These are phyloP conservation scores for Ascochyta pisi DNA, from an alignment of 2,329 filamentous ascomycete species.

Conservation along the genomic window DNA sequence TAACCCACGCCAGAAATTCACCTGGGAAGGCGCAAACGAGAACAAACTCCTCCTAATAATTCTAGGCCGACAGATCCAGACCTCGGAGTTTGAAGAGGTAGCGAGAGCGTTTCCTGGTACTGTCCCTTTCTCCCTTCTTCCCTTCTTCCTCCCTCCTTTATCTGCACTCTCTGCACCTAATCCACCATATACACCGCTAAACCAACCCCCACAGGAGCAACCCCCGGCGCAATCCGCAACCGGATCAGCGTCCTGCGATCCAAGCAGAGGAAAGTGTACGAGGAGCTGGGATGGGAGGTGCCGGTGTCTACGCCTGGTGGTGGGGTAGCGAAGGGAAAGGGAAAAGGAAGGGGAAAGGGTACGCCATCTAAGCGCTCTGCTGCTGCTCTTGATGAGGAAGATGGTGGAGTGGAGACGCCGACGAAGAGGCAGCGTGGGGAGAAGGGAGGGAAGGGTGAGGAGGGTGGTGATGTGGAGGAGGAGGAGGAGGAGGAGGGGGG, in stretches of 20 bases:
- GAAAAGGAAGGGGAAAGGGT: not conserved
- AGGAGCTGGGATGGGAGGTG: constrained; percentile 19
- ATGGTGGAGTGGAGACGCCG: not conserved
- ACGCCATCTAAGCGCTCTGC: constrained; percentile 12
- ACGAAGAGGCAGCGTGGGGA: constrained; percentile 19
- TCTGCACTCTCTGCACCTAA: not conserved
- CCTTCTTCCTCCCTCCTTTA: no score
- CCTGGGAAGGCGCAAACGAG: constrained; percentile 25
- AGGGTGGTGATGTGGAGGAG: not conserved
- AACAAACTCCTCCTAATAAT: constrained; percentile 31
- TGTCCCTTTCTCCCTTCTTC: not conserved
- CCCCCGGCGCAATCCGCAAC: constrained; percentile 24
- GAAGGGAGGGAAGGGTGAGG: not conserved
- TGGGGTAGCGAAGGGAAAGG: no score
- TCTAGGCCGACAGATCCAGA: constrained; percentile 20
- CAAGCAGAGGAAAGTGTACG: constrained; percentile 23
- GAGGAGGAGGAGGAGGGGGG: constrained; percentile 2
- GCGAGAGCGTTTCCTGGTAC: constrained; percentile 23
- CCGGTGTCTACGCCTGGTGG: no score
- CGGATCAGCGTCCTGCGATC: constrained; percentile 19
- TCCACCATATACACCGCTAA: not conserved
- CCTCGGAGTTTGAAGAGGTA: constrained; percentile 25
- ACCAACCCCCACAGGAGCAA: constrained; percentile 6
- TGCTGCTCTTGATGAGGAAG: not conserved
- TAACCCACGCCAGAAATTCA: constrained; percentile 10